Percentiles rank a stretch among this genome's conserved stretches.
Conservation (phyloP, 192 early-diverging fungal species). For the Thoreauomyces humboldtii region DNA sequence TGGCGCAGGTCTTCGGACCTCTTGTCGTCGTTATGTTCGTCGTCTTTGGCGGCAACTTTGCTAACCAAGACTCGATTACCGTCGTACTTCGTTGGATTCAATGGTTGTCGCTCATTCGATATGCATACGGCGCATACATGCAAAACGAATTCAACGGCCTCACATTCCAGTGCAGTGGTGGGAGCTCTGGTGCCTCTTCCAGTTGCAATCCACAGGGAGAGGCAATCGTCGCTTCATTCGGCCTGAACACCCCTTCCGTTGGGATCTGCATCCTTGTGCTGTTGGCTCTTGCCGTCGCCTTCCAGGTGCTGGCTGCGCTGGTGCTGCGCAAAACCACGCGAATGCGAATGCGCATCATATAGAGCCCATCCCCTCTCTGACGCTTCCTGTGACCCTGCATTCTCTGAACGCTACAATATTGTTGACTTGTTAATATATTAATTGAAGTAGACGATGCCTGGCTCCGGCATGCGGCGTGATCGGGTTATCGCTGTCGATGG, state of each 20-base stretch:
- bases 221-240: neutral
- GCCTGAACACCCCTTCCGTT: slow-evolving; percentile 6
- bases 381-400: too few species aligned
- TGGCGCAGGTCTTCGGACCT: slow-evolving; percentile 47
- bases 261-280: slow-evolving; percentile 19
- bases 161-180: slow-evolving; percentile 30
- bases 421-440: too few species aligned
- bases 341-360: slow-evolving; percentile 10
- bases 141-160: slow-evolving; percentile 51
- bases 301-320: slow-evolving; percentile 8
- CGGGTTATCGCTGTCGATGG: too few species aligned
- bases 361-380: too few species aligned
- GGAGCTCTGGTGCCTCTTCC: neutral
- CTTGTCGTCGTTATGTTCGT: slow-evolving; percentile 44
- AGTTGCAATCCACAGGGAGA: slow-evolving; percentile 1
- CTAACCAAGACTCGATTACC: slow-evolving; percentile 38
- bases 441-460: too few species aligned
- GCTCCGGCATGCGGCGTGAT: too few species aligned
- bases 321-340: slow-evolving; percentile 18
- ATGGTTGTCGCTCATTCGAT: slow-evolving; percentile 44
- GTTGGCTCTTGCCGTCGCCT: neutral
- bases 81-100: slow-evolving; percentile 41
- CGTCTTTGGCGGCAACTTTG: slow-evolving; percentile 44
- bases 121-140: slow-evolving; percentile 43
- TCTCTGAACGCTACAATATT: too few species aligned